Percentiles rank a stretch among this genome's conserved stretches.
Evolutionary conservation across 495 filamentous ascomycete species (phyloP).

Genomic region (Tuber melanosporum): DNA sequence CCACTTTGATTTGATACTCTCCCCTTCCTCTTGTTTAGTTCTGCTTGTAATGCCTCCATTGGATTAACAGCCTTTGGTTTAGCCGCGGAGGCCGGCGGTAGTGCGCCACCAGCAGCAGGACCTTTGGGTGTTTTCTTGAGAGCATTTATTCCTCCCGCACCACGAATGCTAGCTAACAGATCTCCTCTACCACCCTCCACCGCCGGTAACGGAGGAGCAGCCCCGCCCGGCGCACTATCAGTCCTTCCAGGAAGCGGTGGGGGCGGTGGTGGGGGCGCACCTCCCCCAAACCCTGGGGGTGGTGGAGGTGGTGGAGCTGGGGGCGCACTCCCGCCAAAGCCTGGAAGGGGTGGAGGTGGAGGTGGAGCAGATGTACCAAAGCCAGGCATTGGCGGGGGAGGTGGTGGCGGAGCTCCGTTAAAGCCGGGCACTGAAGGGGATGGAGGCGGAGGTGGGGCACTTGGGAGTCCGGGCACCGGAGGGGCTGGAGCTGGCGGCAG

Average conservation of each 20-base stretch:
- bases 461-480: slow-evolving; percentile 39
- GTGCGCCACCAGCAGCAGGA: slow-evolving; percentile 22
- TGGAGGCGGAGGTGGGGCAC: slow-evolving; percentile 44
- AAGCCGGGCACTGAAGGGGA: slow-evolving; percentile 44
- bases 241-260: slow-evolving; percentile 60
- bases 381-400: slow-evolving; percentile 47
- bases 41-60: slow-evolving; percentile 34
- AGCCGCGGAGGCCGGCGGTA: not conserved
- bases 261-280: slow-evolving; percentile 57
- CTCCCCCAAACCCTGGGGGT: slow-evolving; percentile 46
- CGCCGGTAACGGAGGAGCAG: slow-evolving; percentile 44
- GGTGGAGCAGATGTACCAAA: slow-evolving; percentile 39
- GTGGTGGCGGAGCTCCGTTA: slow-evolving; percentile 43
- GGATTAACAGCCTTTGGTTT: slow-evolving; percentile 21
- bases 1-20: slow-evolving; percentile 35
- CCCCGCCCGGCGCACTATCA: slow-evolving; percentile 55
- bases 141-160: slow-evolving; percentile 62
- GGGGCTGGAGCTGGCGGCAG: slow-evolving; percentile 51
- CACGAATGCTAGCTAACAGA: slow-evolving; percentile 75
- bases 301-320: slow-evolving; percentile 49
- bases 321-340: slow-evolving; percentile 42
- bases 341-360: slow-evolving; percentile 28
- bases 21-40: slow-evolving; percentile 35
- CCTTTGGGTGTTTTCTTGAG: slow-evolving; percentile 57
- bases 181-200: slow-evolving; percentile 53